phyloP scores from a whole-genome alignment of 257 asterid genomes.

The Rubia yunnanensis region DNA sequence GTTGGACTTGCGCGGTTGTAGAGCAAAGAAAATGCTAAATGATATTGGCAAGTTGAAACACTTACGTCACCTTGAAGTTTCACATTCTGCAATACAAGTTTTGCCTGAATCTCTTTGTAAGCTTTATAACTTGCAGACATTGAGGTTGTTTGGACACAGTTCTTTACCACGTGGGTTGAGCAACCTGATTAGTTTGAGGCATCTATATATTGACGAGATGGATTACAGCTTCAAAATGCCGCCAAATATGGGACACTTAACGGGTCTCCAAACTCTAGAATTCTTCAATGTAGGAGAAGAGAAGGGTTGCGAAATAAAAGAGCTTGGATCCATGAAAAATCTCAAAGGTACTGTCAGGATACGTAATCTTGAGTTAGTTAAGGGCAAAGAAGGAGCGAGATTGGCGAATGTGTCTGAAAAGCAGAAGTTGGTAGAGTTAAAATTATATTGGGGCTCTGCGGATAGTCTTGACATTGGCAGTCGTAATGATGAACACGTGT shows the following conservation, averaged over 20 bases:
- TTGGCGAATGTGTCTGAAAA: conserved; percentile 14
- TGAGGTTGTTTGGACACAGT: not conserved
- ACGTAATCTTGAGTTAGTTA: conserved; percentile 12
- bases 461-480: not conserved
- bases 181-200: conserved; percentile 20
- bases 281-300: conserved; percentile 9
- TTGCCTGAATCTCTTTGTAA: conserved; percentile 16
- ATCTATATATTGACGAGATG: not conserved
- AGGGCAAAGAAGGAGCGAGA: conserved; percentile 11
- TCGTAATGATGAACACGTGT: conserved; percentile 17
- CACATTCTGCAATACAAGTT: fast-evolving
- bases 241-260: conserved; percentile 20
- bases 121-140: conserved; percentile 20
- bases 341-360: conserved; percentile 13
- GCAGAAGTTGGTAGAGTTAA: not conserved
- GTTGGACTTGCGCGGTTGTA: not conserved
- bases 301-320: conserved; percentile 21
- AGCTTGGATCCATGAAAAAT: conserved; percentile 17
- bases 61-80: conserved; percentile 9
- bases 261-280: conserved; percentile 13
- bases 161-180: conserved; percentile 10
- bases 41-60: conserved; percentile 13
- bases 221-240: not conserved
- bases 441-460: conserved; percentile 2
- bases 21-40: not conserved